Evolutionary conservation across 768 basidiomycete genomes (phyloP), one percentile per base, ranked within the genome.

Genomic region (Multifurca ochricompacta): DNA sequence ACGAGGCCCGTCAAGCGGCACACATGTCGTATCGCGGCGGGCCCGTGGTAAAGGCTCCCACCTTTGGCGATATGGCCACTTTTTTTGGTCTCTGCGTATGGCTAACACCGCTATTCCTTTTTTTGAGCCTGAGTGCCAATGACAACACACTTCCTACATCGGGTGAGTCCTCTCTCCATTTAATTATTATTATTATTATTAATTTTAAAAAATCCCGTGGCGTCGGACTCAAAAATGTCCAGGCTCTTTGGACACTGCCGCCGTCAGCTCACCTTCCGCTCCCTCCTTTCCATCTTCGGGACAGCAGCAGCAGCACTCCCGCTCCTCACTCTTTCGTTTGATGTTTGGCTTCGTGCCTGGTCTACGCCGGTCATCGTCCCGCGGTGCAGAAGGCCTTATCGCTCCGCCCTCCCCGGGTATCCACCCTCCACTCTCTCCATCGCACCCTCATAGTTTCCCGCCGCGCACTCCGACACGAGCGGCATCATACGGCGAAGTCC

Each of bases 111-210:
- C 69, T 99, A 28, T 99, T 95, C 70, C 71, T 99, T 30, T 99
- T 99, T 75, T 73, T 99, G 54, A 95, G 92, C 65, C 73, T 99
- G 48, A 94, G 91, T 58, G 95, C 96, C 14, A 98, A 97, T 60
- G 96, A 99, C 67, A 91, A 98, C 64, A 91, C 94, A 2, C 77
- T 98, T 14, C 96, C 96, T 5, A 75, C 76, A 9, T 18, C 48
- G 8, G 66, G 63, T 34, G 48, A 59, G 47, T n/a, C 60, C 56
- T 13, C 63, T 63, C 69, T 6, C 54, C 65, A 3, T 5, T 44
- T n/a, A n/a, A n/a, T n/a, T n/a, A n/a, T n/a, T n/a, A n/a, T n/a
- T n/a, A n/a, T n/a, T n/a, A n/a, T n/a, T n/a, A n/a, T n/a, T n/a
- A n/a, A n/a, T n/a, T 35, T 43, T 61, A 66, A 43, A 59, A 0